Evolutionary conservation across 495 filamentous ascomycete genomes (phyloP).

Genomic region (Physcia stellaris): DNA sequence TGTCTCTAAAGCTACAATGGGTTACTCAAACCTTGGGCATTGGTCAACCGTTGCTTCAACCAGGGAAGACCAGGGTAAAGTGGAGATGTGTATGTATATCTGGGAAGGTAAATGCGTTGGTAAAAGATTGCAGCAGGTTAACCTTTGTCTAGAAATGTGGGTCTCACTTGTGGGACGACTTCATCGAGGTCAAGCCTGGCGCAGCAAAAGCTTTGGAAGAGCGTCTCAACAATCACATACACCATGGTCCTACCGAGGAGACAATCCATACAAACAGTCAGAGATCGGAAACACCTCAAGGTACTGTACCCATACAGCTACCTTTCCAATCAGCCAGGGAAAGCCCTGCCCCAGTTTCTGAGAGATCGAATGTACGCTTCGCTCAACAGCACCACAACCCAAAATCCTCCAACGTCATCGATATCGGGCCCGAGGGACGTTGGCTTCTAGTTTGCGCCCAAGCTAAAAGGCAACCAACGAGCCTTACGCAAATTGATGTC

Average conservation of each 20-base stretch:
- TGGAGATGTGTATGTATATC: constrained; percentile 22
- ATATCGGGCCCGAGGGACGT: constrained; percentile 3
- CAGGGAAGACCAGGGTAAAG: constrained; percentile 14
- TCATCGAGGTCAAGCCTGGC: constrained; percentile 20
- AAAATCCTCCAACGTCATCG: background rate
- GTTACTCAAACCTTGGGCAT: too few species aligned
- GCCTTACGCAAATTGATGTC: constrained; percentile 5
- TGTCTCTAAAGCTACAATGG: too few species aligned
- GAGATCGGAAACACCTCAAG: too few species aligned
- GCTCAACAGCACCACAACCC: background rate
- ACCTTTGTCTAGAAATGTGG: constrained; percentile 17
- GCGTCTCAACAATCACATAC: constrained; percentile 13
- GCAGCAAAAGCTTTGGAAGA: constrained; percentile 21
- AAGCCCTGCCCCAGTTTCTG: too few species aligned
- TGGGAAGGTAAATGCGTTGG: background rate
- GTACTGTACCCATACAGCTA: background rate
- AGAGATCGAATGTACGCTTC: too few species aligned
- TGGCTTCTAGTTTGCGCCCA: constrained; percentile 9
- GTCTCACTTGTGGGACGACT: constrained; percentile 24
- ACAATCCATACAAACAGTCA: background rate
- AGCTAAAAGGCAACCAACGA: constrained; percentile 1
- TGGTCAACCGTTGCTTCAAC: too few species aligned
- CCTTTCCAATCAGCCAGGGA: background rate
- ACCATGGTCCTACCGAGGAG: background rate
- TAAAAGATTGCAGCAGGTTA: background rate